A percentile compares a stretch with the other conserved stretches of the same genome.
Conservation (phyloP, 495 filamentous ascomycete genomes). For the Neurospora discreta region DNA sequence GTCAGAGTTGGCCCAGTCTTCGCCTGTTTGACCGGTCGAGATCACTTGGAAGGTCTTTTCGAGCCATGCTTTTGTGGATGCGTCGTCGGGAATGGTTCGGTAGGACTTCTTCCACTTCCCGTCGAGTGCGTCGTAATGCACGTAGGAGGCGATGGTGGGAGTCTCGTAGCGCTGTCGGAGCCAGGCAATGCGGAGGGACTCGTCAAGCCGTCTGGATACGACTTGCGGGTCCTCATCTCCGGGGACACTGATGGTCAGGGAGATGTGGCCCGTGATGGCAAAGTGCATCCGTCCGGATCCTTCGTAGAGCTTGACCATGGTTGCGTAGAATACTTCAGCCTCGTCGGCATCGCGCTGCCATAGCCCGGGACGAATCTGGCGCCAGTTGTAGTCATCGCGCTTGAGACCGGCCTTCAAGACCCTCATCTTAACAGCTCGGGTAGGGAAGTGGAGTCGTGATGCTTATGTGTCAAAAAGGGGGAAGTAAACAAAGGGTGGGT, state of each 20-base stretch:
- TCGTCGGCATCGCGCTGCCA: conserved; percentile 38
- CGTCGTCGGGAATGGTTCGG: conserved; percentile 7
- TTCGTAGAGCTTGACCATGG: conserved; percentile 24
- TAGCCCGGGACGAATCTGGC: conserved; percentile 7
- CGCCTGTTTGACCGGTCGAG: conserved; percentile 15
- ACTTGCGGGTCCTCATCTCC: neutral
- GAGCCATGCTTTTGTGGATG: conserved; percentile 23
- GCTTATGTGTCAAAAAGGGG: neutral
- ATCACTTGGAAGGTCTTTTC: conserved; percentile 25
- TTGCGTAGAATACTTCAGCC: conserved; percentile 31
- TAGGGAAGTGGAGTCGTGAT: neutral
- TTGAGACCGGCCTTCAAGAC: neutral
- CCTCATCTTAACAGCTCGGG: neutral
- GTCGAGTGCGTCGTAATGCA: conserved; percentile 16
- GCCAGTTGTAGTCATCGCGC: conserved; percentile 10
- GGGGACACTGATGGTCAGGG: conserved; percentile 4
- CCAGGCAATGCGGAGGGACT: conserved; percentile 31
- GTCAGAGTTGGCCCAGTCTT: conserved; percentile 32
- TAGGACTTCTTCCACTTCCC: conserved; percentile 32
- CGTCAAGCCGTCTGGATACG: conserved; percentile 8
- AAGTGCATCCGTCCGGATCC: conserved; percentile 31
- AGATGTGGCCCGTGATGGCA: conserved; percentile 24
- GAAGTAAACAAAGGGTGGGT: neutral
- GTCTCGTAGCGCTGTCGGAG: conserved; percentile 28
- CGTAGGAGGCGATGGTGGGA: conserved; percentile 32